Base-by-base conservation (phyloP, 1,139 yeast species). In the Hansenula anomala region DNA sequence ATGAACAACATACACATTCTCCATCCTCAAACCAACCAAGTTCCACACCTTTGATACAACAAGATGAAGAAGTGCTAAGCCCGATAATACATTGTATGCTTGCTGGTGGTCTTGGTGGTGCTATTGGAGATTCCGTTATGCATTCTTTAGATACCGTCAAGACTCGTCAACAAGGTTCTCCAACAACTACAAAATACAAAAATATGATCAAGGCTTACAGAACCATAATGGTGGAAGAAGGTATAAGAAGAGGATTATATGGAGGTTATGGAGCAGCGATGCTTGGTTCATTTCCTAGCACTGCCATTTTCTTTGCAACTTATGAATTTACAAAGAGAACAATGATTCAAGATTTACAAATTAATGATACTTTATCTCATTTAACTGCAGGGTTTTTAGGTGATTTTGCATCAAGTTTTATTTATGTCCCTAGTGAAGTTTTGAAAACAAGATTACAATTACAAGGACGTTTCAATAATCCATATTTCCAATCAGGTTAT, bases 391-490 rank as follows among this genome's bases (percentile, higher is more conserved):
- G 98, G 0, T 80, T 92, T 34, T 55, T 90, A 19, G 98, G 97
- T 20, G 98, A 92, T 60, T 70, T 92, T 42, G 92, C 88, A 3
- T 84, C 95, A 25, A 84, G 95, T 55, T 64, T 92, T n/a, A 81
- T 88, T 34, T 92, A 92, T 54, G 98, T 92, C n/a, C 98, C 98
- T 3, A 80, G 92, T 26, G 98, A 92, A 59, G 97, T 92, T n/a
- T 64, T 92, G 42, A 92, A 94, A 60, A 89, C 98, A 8, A 71
- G 98, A 52, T 64, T 92, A 36, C 98, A 92, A 63, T 66, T 92
- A 39, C 98, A 92, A 62, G 98, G 98, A 1, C 72, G 80, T 36
- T 73, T 76, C 61, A 87, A 89, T 60, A 92, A 90, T 58, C 86
- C 85, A 0, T 70, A 72, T 59, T 89, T 90, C 45, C 60, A 69